A percentile compares a stretch with the other conserved stretches of the same genome.
These are phyloP conservation scores for Calonectria honghensis DNA, from an alignment of 2,329 filamentous ascomycete species.

Conservation along the genomic window DNA sequence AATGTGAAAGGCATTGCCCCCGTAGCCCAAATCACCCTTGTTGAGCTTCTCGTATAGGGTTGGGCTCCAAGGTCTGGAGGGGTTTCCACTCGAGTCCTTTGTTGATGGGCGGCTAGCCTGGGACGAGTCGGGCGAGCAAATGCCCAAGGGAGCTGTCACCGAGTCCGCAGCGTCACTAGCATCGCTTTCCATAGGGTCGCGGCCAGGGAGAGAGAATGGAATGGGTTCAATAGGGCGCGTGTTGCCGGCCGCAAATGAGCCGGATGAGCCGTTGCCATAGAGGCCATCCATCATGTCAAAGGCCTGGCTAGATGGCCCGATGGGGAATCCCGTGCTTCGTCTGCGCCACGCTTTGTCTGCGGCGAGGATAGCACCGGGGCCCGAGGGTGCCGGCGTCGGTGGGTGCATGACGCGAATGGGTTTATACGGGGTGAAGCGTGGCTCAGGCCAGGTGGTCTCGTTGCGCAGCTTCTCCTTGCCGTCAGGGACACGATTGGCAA, in stretches of 20 bases:
- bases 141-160: constrained; percentile 47
- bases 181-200: constrained; percentile 59
- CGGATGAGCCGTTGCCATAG: constrained; percentile 40
- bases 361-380: constrained; percentile 70
- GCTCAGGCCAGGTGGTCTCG: constrained; percentile 92
- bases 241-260: constrained; percentile 54
- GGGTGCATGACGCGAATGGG: constrained; percentile 73
- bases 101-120: constrained; percentile 60
- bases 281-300: constrained; percentile 62
- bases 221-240: constrained; percentile 69
- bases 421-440: constrained; percentile 90
- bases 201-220: constrained; percentile 66
- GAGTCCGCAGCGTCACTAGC: constrained; percentile 56
- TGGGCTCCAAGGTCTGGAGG: constrained; percentile 56
- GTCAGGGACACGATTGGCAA: constrained; percentile 96
- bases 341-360: constrained; percentile 76
- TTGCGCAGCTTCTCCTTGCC: constrained; percentile 94
- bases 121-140: constrained; percentile 55
- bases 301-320: constrained; percentile 57
- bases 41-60: constrained; percentile 79
- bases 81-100: constrained; percentile 57
- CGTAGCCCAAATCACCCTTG: constrained; percentile 79
- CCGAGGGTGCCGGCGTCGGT: constrained; percentile 59
- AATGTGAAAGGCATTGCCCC: constrained; percentile 70
- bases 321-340: constrained; percentile 72